These are phyloP conservation scores for Colletotrichum siamense DNA, from an alignment of 2,329 filamentous ascomycete species.

Conservation along the genomic window DNA sequence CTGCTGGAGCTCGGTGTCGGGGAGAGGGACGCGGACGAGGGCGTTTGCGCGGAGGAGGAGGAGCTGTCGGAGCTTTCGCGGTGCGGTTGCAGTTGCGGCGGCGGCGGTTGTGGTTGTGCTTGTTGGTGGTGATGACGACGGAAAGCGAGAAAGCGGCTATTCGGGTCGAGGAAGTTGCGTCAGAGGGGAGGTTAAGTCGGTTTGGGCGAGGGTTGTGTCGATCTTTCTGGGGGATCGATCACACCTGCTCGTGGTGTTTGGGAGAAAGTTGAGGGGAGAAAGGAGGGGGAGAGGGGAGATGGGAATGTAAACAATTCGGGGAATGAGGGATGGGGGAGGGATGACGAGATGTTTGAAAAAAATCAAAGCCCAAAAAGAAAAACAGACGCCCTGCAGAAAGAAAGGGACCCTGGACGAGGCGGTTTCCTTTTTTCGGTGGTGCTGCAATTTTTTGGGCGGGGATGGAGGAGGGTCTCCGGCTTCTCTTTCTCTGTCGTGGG, in stretches of 20 bases:
- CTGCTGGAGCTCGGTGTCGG: not conserved
- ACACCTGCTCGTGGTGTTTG: not conserved
- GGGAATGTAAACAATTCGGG: slow-evolving; percentile 2
- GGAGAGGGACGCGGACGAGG: not conserved
- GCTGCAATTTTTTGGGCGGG: not conserved
- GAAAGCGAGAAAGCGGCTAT: slow-evolving; percentile 15
- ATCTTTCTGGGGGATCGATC: not conserved
- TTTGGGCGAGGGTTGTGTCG: not conserved
- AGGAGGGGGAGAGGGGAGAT: not conserved
- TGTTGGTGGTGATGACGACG: slow-evolving; percentile 6
- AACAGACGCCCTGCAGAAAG: not conserved
- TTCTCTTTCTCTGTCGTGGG: not conserved
- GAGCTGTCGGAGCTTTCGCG: not conserved
- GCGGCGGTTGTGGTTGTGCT: not conserved
- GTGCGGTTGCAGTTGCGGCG: not conserved
- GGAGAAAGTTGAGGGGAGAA: not conserved
- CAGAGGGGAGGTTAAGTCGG: not conserved
- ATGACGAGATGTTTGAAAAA: not conserved
- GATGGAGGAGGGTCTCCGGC: not conserved
- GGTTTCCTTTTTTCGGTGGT: not conserved
- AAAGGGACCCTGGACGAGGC: not conserved
- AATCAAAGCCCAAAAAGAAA: not conserved
- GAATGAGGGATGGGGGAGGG: not conserved
- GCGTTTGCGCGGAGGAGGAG: not conserved
- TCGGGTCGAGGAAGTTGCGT: slow-evolving; percentile 5